These are phyloP conservation scores for Fusarium setosum DNA, from an alignment of 2,329 filamentous ascomycete genomes.

Conservation along the genomic window DNA sequence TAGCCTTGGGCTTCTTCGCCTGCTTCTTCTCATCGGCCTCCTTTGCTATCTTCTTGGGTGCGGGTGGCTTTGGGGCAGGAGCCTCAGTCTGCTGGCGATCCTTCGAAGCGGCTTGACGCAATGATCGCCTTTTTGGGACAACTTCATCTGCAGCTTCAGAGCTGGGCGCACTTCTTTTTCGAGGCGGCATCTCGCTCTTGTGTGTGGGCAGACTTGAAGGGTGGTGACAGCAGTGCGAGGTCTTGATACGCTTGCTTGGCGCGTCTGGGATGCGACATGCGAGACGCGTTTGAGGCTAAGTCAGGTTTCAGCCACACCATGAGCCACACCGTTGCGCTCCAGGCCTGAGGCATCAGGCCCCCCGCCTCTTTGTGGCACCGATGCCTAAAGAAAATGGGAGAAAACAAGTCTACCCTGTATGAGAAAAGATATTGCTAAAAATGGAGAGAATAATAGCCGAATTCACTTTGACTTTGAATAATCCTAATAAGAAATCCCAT, in stretches of 20 bases:
- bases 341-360: not conserved
- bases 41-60: conserved; percentile 9
- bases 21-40: conserved; percentile 2
- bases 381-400: no score
- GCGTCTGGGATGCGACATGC: not conserved
- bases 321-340: not conserved
- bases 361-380: no score
- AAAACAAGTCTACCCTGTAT: no score
- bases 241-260: not conserved
- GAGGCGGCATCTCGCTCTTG: conserved; percentile 28
- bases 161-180: conserved; percentile 19
- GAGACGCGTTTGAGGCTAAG: not conserved
- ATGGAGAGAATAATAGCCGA: no score
- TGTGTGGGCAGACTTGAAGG: not conserved
- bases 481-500: no score
- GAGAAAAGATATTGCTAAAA: no score
- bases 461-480: no score
- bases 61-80: not conserved
- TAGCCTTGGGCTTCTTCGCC: not conserved
- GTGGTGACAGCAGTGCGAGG: not conserved
- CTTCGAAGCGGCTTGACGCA: conserved; percentile 25
- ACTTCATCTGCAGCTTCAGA: not conserved
- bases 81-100: not conserved
- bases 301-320: not conserved
- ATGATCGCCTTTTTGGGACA: conserved; percentile 27